A percentile compares a stretch with the other conserved stretches of the same genome.
Evolutionary conservation across 352 stramenopile genomes (phyloP).

Genomic region (Pythium aquatile): DNA sequence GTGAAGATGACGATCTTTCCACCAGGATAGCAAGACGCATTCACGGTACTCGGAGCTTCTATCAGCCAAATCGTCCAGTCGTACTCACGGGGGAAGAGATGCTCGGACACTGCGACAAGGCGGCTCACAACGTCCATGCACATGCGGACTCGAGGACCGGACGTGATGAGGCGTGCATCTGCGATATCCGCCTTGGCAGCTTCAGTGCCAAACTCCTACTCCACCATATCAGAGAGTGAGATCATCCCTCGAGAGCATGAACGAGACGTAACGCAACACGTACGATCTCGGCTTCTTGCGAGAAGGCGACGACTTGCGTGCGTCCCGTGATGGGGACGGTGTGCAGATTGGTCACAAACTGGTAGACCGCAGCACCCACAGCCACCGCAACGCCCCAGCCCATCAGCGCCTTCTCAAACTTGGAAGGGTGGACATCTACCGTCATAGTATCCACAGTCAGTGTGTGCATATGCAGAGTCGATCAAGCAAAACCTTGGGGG

Average conservation of each 20-base stretch:
- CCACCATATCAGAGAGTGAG: background rate
- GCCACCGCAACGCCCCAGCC: constrained; percentile 39
- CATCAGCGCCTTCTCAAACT: constrained; percentile 39
- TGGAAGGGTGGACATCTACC: constrained; percentile 49
- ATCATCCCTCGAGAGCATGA: too few species aligned
- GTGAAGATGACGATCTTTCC: constrained; percentile 73
- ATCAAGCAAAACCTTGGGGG: background rate
- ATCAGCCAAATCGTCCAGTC: constrained; percentile 63
- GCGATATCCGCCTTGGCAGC: constrained; percentile 42
- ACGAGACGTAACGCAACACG: constrained; percentile 1
- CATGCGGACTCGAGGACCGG: constrained; percentile 49
- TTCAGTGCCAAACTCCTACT: constrained; percentile 57
- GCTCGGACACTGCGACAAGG: constrained; percentile 54
- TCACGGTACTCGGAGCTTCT: constrained; percentile 45
- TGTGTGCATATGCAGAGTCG: too few species aligned
- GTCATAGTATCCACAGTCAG: too few species aligned
- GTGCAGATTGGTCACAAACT: constrained; percentile 71
- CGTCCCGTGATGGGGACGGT: constrained; percentile 62
- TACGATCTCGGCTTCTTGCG: constrained; percentile 59
- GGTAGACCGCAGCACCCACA: constrained; percentile 48
- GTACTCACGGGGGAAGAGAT: constrained; percentile 66
- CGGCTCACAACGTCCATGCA: constrained; percentile 65
- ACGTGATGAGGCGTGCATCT: constrained; percentile 38
- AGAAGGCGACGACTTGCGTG: constrained; percentile 67
- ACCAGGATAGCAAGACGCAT: constrained; percentile 60